Conservation (phyloP, 768 basidiomycete genomes). For the Russula brevipes region DNA sequence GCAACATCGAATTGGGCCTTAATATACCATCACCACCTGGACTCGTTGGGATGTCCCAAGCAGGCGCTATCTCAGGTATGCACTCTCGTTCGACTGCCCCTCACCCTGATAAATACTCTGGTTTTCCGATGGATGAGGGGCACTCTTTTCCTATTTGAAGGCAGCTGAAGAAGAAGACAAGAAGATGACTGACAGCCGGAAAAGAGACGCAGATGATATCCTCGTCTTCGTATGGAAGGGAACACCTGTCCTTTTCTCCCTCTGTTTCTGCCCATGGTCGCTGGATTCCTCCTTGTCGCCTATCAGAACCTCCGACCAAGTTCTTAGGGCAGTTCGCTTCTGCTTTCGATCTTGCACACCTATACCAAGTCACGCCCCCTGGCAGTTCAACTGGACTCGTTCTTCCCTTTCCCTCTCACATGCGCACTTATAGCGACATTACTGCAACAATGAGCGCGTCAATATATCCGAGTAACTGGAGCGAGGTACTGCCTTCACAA, state of each 20-base stretch:
- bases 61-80: neutral
- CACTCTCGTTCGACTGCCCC: neutral
- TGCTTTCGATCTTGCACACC: neutral
- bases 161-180: constrained; percentile 5
- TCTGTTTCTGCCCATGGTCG: constrained; percentile 1
- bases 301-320: neutral
- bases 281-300: neutral
- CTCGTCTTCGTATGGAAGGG: constrained; percentile 1
- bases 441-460: neutral
- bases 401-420: neutral
- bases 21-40: neutral
- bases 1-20: neutral
- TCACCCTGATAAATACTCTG: neutral
- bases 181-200: constrained; percentile 7
- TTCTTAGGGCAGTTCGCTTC: neutral
- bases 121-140: neutral
- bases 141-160: neutral
- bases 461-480: neutral
- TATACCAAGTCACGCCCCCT: neutral
- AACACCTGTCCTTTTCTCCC: no score
- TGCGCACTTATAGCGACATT: neutral
- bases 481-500: neutral
- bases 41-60: neutral
- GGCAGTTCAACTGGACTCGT: neutral
- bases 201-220: constrained; percentile 3